Conservation (phyloP, 2,329 filamentous ascomycete species). For the Trichoderma polysporum region DNA sequence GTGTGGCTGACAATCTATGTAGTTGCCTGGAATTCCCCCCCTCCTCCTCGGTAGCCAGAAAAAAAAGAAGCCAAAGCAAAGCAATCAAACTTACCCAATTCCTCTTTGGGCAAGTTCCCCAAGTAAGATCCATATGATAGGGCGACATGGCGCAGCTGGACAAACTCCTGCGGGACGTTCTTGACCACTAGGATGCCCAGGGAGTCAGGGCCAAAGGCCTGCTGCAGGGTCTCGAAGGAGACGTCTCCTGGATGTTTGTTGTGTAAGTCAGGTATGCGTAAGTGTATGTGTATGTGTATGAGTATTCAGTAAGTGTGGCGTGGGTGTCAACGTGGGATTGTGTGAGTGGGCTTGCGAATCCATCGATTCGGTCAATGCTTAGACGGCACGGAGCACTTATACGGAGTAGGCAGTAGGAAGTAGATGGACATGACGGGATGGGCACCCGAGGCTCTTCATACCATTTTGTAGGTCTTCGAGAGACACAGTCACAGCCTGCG, state of each 20-base stretch:
- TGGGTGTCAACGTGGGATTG: neutral
- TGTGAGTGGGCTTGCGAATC: neutral
- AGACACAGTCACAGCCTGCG: slow-evolving; percentile 60
- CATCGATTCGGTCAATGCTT: neutral
- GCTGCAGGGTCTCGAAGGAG: slow-evolving; percentile 65
- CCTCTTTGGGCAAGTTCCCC: slow-evolving; percentile 70
- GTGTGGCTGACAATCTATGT: neutral
- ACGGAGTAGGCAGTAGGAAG: slow-evolving; percentile 2
- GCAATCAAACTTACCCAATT: slow-evolving; percentile 59
- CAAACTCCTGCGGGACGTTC: slow-evolving; percentile 73
- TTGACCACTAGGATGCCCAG: slow-evolving; percentile 93
- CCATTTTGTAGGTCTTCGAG: slow-evolving; percentile 60
- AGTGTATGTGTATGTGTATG: neutral
- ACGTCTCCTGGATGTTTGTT: slow-evolving; percentile 55
- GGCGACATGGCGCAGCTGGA: slow-evolving; percentile 67
- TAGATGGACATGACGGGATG: neutral
- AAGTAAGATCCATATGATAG: slow-evolving; percentile 88
- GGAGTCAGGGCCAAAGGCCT: slow-evolving; percentile 87
- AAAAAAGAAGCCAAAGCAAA: neutral
- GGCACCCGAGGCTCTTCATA: slow-evolving; percentile 33
- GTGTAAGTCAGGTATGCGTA: neutral
- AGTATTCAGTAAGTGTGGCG: neutral
- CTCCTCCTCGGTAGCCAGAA: neutral
- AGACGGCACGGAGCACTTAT: neutral
- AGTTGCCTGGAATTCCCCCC: neutral